A percentile compares a stretch with the other conserved stretches of the same genome.
These are phyloP conservation scores for Rhizoclosmatium sp. DNA, from an alignment of 192 early-diverging fungal genomes.

Conservation along the genomic window DNA sequence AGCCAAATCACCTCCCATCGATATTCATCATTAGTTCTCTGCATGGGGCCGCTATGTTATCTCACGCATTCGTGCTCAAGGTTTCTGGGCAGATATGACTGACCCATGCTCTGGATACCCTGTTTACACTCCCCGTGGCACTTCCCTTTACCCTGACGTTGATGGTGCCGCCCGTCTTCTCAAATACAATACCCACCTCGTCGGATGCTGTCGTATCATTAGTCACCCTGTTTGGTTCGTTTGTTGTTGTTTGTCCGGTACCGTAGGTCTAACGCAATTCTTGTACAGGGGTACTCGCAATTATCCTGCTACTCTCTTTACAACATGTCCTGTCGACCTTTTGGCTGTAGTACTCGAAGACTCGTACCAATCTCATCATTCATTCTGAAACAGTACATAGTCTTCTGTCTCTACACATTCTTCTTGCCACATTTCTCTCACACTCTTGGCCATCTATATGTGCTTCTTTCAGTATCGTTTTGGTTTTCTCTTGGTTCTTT, in stretches of 20 bases:
- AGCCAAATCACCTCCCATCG: conserved; percentile 23
- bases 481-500: too few relatives aligned
- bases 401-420: background rate
- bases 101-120: conserved; percentile 91
- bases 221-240: conserved; percentile 82
- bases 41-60: conserved; percentile 72
- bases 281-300: conserved; percentile 69
- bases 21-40: conserved; percentile 62
- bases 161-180: conserved; percentile 78
- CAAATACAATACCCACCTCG: conserved; percentile 78
- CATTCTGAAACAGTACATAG: background rate
- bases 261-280: background rate
- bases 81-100: conserved; percentile 89
- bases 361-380: conserved; percentile 12
- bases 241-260: background rate
- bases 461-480: too few relatives aligned
- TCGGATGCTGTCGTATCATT: conserved; percentile 85
- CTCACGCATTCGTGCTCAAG: conserved; percentile 56
- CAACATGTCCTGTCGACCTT: conserved; percentile 72
- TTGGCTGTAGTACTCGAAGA: conserved; percentile 44
- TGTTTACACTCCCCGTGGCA: conserved; percentile 73
- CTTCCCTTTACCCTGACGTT: conserved; percentile 88
- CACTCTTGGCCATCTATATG: too few relatives aligned
- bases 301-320: conserved; percentile 90
- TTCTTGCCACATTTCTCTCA: too few relatives aligned